Evolutionary conservation across 108 stramenopile species (phyloP).

Genomic region (Discostella pseudostelligera): DNA sequence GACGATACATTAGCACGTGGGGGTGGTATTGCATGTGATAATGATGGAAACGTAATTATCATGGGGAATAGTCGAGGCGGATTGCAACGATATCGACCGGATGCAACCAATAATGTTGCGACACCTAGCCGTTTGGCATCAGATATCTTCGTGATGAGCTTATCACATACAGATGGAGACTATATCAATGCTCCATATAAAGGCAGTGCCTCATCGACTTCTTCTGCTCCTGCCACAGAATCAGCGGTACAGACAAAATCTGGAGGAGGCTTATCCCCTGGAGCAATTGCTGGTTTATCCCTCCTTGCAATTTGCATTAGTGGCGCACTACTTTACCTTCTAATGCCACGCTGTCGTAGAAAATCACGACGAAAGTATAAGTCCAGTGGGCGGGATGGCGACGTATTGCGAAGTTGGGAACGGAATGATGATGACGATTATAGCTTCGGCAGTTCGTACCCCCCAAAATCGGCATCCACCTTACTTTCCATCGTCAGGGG

Average conservation of each 20-base stretch:
- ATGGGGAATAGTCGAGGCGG: constrained; percentile 45
- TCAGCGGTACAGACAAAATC: neutral
- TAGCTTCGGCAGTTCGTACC: constrained; percentile 4
- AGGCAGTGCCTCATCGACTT: neutral
- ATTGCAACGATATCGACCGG: constrained; percentile 34
- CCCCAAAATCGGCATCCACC: neutral
- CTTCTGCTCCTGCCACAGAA: neutral
- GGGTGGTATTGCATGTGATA: constrained; percentile 36
- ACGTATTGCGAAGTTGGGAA: constrained; percentile 29
- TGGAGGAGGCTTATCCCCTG: constrained; percentile 4
- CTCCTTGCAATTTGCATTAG: constrained; percentile 8
- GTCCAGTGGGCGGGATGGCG: neutral
- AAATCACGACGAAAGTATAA: constrained; percentile 2
- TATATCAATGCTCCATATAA: constrained; percentile 34
- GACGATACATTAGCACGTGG: constrained; percentile 45
- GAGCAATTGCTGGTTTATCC: constrained; percentile 24
- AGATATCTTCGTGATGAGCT: constrained; percentile 39
- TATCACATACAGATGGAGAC: constrained; percentile 20
- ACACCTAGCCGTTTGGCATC: constrained; percentile 21
- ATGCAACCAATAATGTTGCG: neutral
- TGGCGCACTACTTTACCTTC: neutral
- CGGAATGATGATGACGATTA: constrained; percentile 29
- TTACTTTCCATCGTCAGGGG: constrained; percentile 22
- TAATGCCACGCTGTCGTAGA: constrained; percentile 7
- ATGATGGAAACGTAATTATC: constrained; percentile 40